Conservation (phyloP, 2,329 filamentous ascomycete species). For the Botrytis pseudocinerea region DNA sequence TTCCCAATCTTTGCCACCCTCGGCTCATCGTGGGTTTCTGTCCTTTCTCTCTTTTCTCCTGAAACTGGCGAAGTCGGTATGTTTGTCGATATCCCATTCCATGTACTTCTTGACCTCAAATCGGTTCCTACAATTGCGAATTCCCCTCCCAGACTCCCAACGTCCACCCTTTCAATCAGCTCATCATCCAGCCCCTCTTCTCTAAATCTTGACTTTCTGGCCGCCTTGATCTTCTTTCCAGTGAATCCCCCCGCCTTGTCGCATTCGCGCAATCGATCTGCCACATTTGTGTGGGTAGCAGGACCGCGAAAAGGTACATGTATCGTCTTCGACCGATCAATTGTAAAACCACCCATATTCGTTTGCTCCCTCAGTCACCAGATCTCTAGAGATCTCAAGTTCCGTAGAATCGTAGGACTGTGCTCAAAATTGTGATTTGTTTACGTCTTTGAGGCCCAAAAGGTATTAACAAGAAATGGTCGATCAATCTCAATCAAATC, state of each 20-base stretch:
- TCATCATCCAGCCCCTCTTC: conserved; percentile 39
- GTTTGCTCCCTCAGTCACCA: background rate
- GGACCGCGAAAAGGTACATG: conserved; percentile 14
- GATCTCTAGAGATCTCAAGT: background rate
- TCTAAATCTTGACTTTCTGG: conserved; percentile 24
- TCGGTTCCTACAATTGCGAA: background rate
- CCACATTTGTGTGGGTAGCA: background rate
- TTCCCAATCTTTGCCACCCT: conserved; percentile 11
- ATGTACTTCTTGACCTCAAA: background rate
- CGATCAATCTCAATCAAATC: conserved; percentile 14
- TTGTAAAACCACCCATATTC: conserved; percentile 17
- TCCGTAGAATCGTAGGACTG: background rate
- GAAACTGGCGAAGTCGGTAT: background rate
- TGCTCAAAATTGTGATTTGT: background rate
- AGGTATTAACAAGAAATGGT: background rate
- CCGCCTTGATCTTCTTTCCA: background rate
- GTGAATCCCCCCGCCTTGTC: background rate
- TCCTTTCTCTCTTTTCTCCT: background rate
- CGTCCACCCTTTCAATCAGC: conserved; percentile 19
- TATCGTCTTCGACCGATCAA: conserved; percentile 20
- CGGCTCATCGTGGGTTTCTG: background rate
- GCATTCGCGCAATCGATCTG: conserved; percentile 9
- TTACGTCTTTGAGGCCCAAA: background rate
- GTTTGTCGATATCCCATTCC: background rate
- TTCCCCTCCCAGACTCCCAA: conserved; percentile 7